Percentiles rank a stretch among this genome's conserved stretches.
phyloP scores from a whole-genome alignment of 768 basidiomycete genomes.

The Scleroderma bovista region DNA sequence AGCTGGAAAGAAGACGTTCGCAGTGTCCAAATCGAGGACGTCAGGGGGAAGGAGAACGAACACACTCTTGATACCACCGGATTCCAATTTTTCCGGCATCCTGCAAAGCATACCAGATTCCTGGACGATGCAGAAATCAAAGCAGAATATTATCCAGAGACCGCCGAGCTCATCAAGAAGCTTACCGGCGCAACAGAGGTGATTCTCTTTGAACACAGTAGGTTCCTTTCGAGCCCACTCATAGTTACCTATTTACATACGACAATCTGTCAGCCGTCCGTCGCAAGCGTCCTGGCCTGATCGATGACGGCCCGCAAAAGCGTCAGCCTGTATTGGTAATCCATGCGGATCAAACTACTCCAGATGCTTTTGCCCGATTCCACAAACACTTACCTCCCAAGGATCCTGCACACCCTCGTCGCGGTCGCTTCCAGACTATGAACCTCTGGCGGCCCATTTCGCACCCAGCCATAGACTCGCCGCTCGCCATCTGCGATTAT shows the following conservation, averaged over 20 bases:
- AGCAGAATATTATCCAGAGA: slow-evolving; percentile 36
- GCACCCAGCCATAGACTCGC: slow-evolving; percentile 44
- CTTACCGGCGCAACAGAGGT: slow-evolving; percentile 33
- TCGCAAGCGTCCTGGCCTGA: slow-evolving; percentile 33
- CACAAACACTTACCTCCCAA: slow-evolving; percentile 44
- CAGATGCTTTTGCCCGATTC: slow-evolving; percentile 34
- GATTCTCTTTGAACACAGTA: slow-evolving; percentile 40
- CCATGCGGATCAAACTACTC: slow-evolving; percentile 43
- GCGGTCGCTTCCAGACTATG: slow-evolving; percentile 50
- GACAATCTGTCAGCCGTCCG: slow-evolving; percentile 33
- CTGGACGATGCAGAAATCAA: slow-evolving; percentile 31
- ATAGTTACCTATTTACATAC: neutral
- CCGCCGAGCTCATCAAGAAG: slow-evolving; percentile 32
- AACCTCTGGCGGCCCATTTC: slow-evolving; percentile 57
- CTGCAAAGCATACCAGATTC: slow-evolving; percentile 27
- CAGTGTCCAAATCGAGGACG: slow-evolving; percentile 24
- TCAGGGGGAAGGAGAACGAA: slow-evolving; percentile 29
- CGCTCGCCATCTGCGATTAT: slow-evolving; percentile 48
- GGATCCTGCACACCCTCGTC: slow-evolving; percentile 40
- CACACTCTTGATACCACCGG: slow-evolving; percentile 31
- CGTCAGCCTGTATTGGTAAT: slow-evolving; percentile 39
- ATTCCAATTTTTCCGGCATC: slow-evolving; percentile 28
- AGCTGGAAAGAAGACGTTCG: slow-evolving; percentile 19
- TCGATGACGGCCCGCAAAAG: slow-evolving; percentile 32
- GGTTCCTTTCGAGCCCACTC: slow-evolving; percentile 1